phyloP scores from a whole-genome alignment of 163 green algal species.

The Chlamydomonas reinhardtii region DNA sequence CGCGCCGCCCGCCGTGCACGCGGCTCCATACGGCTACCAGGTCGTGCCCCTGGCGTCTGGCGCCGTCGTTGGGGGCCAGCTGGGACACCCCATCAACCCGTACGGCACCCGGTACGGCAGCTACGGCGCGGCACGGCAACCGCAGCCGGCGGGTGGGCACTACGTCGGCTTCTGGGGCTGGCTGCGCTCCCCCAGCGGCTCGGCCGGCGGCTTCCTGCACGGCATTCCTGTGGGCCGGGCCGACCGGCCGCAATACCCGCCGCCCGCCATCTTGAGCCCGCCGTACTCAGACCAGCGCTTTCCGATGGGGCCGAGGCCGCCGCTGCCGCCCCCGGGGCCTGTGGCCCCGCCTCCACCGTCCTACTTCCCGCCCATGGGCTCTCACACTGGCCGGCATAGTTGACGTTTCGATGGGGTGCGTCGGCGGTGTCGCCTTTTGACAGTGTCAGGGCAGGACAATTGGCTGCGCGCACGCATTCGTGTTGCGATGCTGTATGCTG shows the following conservation, averaged over 20 bases:
- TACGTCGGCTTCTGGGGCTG: constrained; percentile 34
- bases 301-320: background rate
- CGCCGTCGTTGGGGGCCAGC: background rate
- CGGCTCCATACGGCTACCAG: background rate
- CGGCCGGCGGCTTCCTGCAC: background rate
- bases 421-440: too few relatives aligned
- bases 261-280: constrained; percentile 28
- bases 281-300: constrained; percentile 40
- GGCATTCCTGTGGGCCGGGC: constrained; percentile 5
- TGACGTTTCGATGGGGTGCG: too few relatives aligned
- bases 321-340: background rate
- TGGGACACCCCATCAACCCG: background rate
- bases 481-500: too few relatives aligned
- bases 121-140: background rate
- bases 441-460: too few relatives aligned
- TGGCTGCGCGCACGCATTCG: too few relatives aligned
- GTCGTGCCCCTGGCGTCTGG: background rate
- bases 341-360: background rate
- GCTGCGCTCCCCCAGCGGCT: constrained; percentile 28
- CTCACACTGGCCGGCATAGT: too few relatives aligned
- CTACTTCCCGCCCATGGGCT: too few relatives aligned
- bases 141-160: background rate
- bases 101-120: background rate
- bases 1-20: background rate
- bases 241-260: constrained; percentile 37